Percentiles rank a stretch among this genome's conserved stretches.
Evolutionary conservation across 139 green algal species (phyloP).

Genomic region (Volvox reticuliferus): DNA sequence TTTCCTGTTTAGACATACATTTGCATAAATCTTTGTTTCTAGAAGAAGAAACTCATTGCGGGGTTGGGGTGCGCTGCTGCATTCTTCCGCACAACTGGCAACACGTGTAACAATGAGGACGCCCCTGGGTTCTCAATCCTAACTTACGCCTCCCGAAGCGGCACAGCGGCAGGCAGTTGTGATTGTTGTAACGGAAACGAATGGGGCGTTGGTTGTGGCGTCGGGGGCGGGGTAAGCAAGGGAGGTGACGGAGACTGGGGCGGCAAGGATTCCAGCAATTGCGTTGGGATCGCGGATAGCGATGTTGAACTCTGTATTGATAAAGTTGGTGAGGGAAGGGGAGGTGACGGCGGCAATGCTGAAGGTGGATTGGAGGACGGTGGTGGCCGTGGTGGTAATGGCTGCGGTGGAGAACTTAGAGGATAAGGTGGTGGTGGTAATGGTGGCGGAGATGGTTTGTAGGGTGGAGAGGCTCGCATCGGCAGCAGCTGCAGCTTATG

Average conservation of each 20-base stretch:
- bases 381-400: not conserved
- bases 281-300: no score
- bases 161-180: not conserved
- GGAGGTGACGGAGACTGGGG: not conserved
- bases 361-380: not conserved
- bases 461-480: not conserved
- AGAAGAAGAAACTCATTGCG: no score
- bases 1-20: no score
- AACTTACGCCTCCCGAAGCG: constrained; percentile 1
- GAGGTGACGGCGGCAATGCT: not conserved
- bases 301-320: not conserved
- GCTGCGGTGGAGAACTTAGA: not conserved
- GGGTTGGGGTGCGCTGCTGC: no score
- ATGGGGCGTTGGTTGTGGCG: not conserved
- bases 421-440: not conserved
- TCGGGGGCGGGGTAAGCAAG: not conserved
- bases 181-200: not conserved
- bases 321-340: not conserved
- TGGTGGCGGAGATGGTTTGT: not conserved
- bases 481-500: no score
- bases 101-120: no score
- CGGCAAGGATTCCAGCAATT: not conserved
- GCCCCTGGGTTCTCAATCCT: not conserved
- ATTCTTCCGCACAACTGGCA: no score
- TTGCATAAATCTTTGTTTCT: no score